Evolutionary conservation across 129 eudicot species (phyloP), one percentile per base, ranked within the genome.

Genomic region (Tagetes patula): DNA sequence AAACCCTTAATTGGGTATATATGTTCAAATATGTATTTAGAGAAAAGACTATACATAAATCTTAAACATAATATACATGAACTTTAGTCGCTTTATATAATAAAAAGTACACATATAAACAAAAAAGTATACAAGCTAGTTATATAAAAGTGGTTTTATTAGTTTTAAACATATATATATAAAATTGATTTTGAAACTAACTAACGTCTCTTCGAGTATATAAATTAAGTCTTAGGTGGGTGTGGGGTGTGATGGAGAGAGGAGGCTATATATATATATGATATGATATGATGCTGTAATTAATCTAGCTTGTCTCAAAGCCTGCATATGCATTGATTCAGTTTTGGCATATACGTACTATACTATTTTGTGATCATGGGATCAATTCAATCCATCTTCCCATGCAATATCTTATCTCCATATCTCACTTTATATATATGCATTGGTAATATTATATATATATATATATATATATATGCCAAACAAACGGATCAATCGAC

Each of bases 271-370:
- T 20, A 20, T 20, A 20, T 20, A 20, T 20, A 20, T 20, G 27
- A 20, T 20, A 65, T 49, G 72, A 32, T 42, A 41, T 75, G 58
- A 54, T 61, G 76, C 36, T 70, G 55, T 52, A 70, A 70, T 77
- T 32, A 20, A 20, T 20, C 27, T 20, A 20, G 27, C 27, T 77
- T 77, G 72, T 70, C 82, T 40, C 47, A 70, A 70, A 77, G 81
- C 76, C 82, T 77, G 82, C 55, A 77, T 8, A 62, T n/a, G 49
- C 37, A 77, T 62, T 77, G 65, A 77, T 77, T 77, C 71, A 77
- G 43, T 49, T 77, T 70, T 77, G 82, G 82, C 76, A 77, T 33
- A 77, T 20, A 20, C 27, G 27, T 20, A 20, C 27, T 20, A 20
- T 42, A 61, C 65, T 48, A 73, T 14, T 32, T 8, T 65, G 56